Evolutionary conservation across 2,329 filamentous ascomycete species (phyloP).

Genomic region (Neofusicoccum umdonicola): DNA sequence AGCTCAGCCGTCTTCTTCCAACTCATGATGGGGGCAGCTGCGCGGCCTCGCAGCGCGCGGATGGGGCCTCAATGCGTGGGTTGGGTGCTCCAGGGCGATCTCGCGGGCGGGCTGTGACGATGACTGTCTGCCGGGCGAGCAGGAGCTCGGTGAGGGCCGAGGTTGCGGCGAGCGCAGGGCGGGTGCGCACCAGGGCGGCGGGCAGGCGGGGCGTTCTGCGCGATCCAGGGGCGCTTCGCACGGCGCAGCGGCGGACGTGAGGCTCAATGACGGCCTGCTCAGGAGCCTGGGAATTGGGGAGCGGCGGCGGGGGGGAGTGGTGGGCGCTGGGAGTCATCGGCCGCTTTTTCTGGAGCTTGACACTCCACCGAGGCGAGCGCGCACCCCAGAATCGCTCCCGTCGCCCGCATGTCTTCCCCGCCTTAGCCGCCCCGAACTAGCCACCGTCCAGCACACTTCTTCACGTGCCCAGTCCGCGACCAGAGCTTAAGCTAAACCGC

Average conservation of each 20-base stretch:
- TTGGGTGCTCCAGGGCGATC: neutral
- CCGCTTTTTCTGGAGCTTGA: slow-evolving; percentile 13
- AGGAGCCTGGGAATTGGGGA: slow-evolving; percentile 2
- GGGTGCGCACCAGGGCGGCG: neutral
- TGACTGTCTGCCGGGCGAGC: neutral
- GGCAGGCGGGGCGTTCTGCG: neutral
- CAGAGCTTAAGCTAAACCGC: neutral
- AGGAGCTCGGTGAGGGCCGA: slow-evolving; percentile 12
- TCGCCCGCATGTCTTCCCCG: slow-evolving; percentile 13
- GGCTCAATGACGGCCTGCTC: neutral
- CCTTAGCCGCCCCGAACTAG: neutral
- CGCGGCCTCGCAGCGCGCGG: slow-evolving; percentile 27
- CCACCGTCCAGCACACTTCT: neutral
- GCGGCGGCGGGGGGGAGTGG: neutral
- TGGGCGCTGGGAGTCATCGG: slow-evolving; percentile 11
- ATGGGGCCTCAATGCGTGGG: slow-evolving; percentile 9
- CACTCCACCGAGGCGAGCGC: slow-evolving; percentile 11
- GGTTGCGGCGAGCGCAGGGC: slow-evolving; percentile 11
- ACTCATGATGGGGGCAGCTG: slow-evolving; percentile 63
- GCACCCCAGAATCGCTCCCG: slow-evolving; percentile 15
- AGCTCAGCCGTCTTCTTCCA: slow-evolving; percentile 88
- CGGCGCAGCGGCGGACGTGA: neutral
- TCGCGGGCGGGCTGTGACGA: neutral
- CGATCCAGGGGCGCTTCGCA: neutral
- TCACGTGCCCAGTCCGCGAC: neutral